A percentile compares a stretch with the other conserved stretches of the same genome.
These are phyloP conservation scores for Babesia divergens DNA, from an alignment of 169 alveolate genomes.

Conservation along the genomic window DNA sequence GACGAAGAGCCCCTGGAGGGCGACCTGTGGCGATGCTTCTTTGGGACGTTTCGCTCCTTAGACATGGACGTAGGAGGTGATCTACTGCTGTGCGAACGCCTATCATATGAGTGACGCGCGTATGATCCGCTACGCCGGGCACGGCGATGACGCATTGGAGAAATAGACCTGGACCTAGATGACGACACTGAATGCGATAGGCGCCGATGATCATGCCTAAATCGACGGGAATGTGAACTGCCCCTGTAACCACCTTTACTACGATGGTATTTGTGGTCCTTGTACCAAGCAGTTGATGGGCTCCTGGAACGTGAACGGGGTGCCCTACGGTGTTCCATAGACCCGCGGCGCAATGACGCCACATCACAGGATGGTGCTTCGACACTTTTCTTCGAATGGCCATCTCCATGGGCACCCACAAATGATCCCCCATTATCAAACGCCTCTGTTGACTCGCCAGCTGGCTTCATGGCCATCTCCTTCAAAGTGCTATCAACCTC, in stretches of 20 bases:
- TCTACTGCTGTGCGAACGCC: constrained; percentile 3
- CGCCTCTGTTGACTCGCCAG: too few relatives aligned
- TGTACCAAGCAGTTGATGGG: background rate
- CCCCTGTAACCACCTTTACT: background rate
- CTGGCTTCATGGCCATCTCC: background rate
- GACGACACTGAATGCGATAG: background rate
- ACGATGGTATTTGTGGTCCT: background rate
- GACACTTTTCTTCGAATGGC: too few relatives aligned
- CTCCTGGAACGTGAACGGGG: background rate
- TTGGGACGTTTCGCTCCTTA: background rate
- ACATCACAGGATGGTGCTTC: too few relatives aligned
- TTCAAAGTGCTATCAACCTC: constrained; percentile 2
- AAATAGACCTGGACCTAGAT: too few relatives aligned
- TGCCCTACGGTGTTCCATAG: background rate
- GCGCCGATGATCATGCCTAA: background rate
- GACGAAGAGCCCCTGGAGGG: constrained; percentile 20
- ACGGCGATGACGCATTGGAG: constrained; percentile 1
- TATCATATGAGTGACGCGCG: background rate
- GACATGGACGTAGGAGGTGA: background rate
- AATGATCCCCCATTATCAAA: too few relatives aligned
- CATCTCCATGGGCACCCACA: too few relatives aligned
- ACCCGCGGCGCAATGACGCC: too few relatives aligned
- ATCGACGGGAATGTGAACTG: background rate
- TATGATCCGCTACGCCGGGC: background rate
- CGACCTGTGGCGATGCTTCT: background rate